Base-by-base conservation (phyloP, 495 filamentous ascomycete species). In the Trichoderma asperelloides region DNA sequence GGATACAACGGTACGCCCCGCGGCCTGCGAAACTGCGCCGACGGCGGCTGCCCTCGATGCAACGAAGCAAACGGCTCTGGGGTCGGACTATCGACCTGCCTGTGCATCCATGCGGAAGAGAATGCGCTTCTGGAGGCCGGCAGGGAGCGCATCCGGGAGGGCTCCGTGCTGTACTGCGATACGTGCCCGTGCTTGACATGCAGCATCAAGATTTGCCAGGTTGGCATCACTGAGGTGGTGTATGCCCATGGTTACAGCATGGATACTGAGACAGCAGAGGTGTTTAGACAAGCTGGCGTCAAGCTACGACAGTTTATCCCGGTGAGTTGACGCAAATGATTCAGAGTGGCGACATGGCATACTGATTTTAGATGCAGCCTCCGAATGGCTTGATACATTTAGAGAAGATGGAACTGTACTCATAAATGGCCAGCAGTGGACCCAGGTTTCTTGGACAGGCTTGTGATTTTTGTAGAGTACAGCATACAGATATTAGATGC, bases 101-200 rank as follows among this genome's bases (percentile, higher is more conserved):
- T 97, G 37, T 98, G 95, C 75, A 84, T 98, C 15, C 95, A 98
- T 75, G 95, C 95, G 0, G 95, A 98, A 79, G 95, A 98, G 78
- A 98, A 98, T 76, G 95, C 95, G 0, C 78, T 98, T 49, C 80
- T 98, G 27, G 95, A 98, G 79, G 95, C 96, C 37, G 95, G 95
- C 1, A 83, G 94, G 69, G 95, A 98, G 76, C 82, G 95, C 25
- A 90, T 98, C 70, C 82, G 92, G 43, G 87, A 89, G 63, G 79
- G 80, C 82, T 88, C 90, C 15, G 89, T 89, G 65, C 80, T 98
- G 37, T 98, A 98, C 74, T 97, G 95, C 73, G 91, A 98, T 74
- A 98, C 95, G 75, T 98, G 95, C 72, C 95, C 95, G 15, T 98
- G 95, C 71, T 82, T 98, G 80, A 98, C 95, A n/a, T 98, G 95